phyloP scores from a whole-genome alignment of 2,329 filamentous ascomycete genomes.

The Fusarium sp. region DNA sequence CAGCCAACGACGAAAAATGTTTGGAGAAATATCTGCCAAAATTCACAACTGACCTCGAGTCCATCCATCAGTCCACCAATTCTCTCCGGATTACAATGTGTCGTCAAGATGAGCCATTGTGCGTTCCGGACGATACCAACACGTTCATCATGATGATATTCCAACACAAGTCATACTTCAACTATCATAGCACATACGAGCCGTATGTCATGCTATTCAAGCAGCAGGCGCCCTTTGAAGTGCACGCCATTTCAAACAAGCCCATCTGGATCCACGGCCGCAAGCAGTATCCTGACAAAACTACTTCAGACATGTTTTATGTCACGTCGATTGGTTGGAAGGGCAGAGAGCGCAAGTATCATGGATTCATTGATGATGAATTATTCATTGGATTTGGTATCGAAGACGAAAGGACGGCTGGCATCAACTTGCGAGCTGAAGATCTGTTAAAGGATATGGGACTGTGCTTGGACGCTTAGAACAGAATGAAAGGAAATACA shows the following conservation, averaged over 20 bases:
- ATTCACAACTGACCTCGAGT: conserved; percentile 50
- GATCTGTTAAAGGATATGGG: conserved; percentile 57
- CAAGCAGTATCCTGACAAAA: conserved; percentile 41
- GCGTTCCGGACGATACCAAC: conserved; percentile 54
- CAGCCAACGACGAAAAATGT: conserved; percentile 55
- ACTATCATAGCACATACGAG: conserved; percentile 62
- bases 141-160: conserved; percentile 65
- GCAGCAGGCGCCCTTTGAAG: conserved; percentile 57
- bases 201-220: conserved; percentile 64
- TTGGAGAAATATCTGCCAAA: conserved; percentile 57
- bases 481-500: no score
- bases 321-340: conserved; percentile 67
- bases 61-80: conserved; percentile 68
- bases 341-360: conserved; percentile 55
- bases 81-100: conserved; percentile 65
- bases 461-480: conserved; percentile 34
- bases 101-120: conserved; percentile 55
- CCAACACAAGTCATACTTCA: conserved; percentile 62
- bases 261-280: conserved; percentile 67
- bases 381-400: conserved; percentile 65
- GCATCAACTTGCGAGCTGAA: conserved; percentile 60
- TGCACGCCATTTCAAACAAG: conserved; percentile 58
- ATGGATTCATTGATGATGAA: conserved; percentile 65
- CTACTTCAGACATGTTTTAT: conserved; percentile 64
- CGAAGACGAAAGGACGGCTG: conserved; percentile 59